These are phyloP conservation scores for Solanum chacoense DNA, from an alignment of 305 asterid species.

Conservation along the genomic window DNA sequence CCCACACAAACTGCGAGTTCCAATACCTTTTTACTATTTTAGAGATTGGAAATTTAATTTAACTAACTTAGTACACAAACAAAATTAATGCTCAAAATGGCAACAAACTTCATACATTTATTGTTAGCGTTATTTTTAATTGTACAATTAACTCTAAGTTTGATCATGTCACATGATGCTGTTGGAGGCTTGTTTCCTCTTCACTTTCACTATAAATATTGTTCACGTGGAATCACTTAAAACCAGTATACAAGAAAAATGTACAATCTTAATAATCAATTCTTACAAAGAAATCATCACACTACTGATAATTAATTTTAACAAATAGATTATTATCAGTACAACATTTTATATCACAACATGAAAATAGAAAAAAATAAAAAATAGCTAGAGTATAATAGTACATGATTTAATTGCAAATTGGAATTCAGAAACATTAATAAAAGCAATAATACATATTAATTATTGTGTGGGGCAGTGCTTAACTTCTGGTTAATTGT, in stretches of 20 bases:
- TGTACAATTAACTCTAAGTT: neutral
- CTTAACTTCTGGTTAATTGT: slow-evolving; percentile 31
- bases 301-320: neutral
- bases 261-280: neutral
- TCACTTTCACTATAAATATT: neutral
- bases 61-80: neutral
- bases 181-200: neutral
- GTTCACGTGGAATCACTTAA: neutral
- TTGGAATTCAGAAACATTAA: neutral
- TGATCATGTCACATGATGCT: neutral
- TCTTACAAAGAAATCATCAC: neutral
- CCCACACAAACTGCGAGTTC: neutral
- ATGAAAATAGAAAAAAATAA: neutral
- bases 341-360: neutral
- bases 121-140: neutral
- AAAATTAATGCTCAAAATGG: neutral
- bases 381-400: neutral
- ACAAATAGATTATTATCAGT: neutral
- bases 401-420: neutral
- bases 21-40: neutral
- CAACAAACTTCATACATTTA: neutral
- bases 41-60: neutral
- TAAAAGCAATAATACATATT: neutral
- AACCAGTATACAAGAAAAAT: neutral
- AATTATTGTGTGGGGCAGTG: neutral